Evolutionary conservation across 805 yeast genomes (phyloP), one percentile per base, ranked within the genome.

Genomic region (Starmerella bombi): DNA sequence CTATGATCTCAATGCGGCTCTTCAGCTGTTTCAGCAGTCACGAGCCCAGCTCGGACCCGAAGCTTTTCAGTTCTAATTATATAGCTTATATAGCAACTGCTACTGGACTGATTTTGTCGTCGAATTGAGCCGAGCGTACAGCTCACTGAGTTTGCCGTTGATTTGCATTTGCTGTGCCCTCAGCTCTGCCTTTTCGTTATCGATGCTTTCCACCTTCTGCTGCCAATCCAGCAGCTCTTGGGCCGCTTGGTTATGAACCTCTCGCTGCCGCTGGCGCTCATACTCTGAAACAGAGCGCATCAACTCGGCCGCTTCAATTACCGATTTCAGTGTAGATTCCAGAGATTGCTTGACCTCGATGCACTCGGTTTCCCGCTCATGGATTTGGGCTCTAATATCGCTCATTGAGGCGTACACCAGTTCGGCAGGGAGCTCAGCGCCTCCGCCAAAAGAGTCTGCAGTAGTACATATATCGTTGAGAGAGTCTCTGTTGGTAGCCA

Each of bases 1-100:
- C 40, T 86, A 93, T 86, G 79, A 81, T 58, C 77, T 74, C 50
- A 75, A 72, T 21, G 68, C 64, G 39, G 86, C 94, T 21, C 63
- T 74, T 12, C 68, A 67, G 33, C 77, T 81, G 41, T 88, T 88
- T 61, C 71, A 74, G 50, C 75, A 71, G 50, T 78, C 83, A 27
- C 70, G 67, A n/a, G 66, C 65, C 6, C 71, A 67, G 50, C 64
- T 76, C 28, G 82, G 82, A 16, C 69, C 71, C 5, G 66, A 72
- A 38, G 82, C 82, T 2, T 75, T 63, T 41, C 41, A 38, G 29
- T 40, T 14, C 27, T 21, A 37, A 23, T 37, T 19, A 20, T 32
- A 34, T 20, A 27, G 23, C n/a, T 27, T 39, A 20, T 34, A 34
- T 22, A 29, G 32, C 14, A 23, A 23, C 5, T 31, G n/a, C n/a